Base-by-base conservation (phyloP, 192 early-diverging fungal species). In the Coemansia sp. region DNA sequence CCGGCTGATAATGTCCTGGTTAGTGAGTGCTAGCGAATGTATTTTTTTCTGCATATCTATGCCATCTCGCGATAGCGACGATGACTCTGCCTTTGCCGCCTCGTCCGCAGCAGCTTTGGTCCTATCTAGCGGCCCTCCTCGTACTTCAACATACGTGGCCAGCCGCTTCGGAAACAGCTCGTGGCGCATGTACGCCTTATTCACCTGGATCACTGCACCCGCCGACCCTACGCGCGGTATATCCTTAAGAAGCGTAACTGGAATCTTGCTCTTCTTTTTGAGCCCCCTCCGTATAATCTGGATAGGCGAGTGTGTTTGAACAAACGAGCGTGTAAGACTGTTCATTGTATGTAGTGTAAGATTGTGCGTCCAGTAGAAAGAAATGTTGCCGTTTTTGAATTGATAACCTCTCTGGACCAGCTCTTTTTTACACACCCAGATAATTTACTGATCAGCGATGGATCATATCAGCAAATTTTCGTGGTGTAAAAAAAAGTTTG, bases 151-250 rank as follows among this genome's bases (percentile, higher is more conserved):
- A 45, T 81, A 81, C 10, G 62, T 72, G 5, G 79, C 79, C 52
- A 75, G 53, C 6, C 68, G 68, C 53, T 72, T 67, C n/a, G 79
- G 79, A 41, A 61, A 81, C 44, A 81, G 60, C 46, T 71, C 61
- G 55, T 75, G 61, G 30, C 79, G 71, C 79, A 81, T 81, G 21
- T 66, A 34, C 12, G 69, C 79, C 53, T 52, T 61, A 56, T 53
- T 46, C 1, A 81, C 72, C 12, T 68, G 54, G 22, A 72, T 62
- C 17, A 69, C 64, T 0, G 62, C 30, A 39, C 79, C 79, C 2
- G 62, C 71, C 4, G 59, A 21, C 17, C 79, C 79, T 2, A 81
- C 41, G 10, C 56, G 48, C 17, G 79, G 68, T n/a, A 68, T 45
- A 9, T 62, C 53, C 52, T 66, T 69, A 37, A 68, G 58, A 15